These are phyloP conservation scores for Candida corydali DNA, from an alignment of 805 yeast species.

Conservation along the genomic window DNA sequence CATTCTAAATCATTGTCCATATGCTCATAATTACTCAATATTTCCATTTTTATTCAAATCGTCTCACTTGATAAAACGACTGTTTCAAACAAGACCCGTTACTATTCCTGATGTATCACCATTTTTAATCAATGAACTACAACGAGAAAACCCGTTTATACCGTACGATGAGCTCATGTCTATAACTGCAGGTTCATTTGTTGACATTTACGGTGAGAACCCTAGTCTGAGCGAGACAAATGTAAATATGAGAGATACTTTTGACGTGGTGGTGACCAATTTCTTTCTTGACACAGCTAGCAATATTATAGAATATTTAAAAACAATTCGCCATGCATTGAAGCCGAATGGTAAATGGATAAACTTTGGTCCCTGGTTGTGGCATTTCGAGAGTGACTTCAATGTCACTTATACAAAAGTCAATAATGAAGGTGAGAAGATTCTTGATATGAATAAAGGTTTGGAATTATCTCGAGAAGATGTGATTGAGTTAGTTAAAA, in stretches of 20 bases:
- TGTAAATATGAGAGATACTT: conserved; percentile 28
- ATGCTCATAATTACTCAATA: conserved; percentile 36
- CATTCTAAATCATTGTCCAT: conserved; percentile 45
- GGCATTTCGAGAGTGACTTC: conserved; percentile 64
- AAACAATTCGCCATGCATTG: conserved; percentile 44
- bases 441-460: conserved; percentile 44
- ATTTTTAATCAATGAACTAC: conserved; percentile 26
- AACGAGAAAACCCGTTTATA: conserved; percentile 31
- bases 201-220: conserved; percentile 62
- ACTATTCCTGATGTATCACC: conserved; percentile 53
- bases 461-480: conserved; percentile 59
- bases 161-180: conserved; percentile 55
- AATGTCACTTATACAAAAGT: conserved; percentile 16
- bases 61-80: conserved; percentile 42
- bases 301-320: conserved; percentile 54
- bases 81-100: conserved; percentile 48
- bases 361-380: conserved; percentile 63
- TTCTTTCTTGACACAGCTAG: conserved; percentile 64
- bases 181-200: conserved; percentile 70
- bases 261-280: conserved; percentile 49
- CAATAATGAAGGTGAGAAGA: conserved; percentile 17
- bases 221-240: conserved; percentile 41
- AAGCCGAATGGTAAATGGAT: conserved; percentile 51
- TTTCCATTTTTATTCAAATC: conserved; percentile 55
- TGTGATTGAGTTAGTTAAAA: conserved; percentile 40